Percentiles rank a stretch among this genome's conserved stretches.
Evolutionary conservation across 2,329 filamentous ascomycete genomes (phyloP).

Genomic region (Aspergillus sergii): DNA sequence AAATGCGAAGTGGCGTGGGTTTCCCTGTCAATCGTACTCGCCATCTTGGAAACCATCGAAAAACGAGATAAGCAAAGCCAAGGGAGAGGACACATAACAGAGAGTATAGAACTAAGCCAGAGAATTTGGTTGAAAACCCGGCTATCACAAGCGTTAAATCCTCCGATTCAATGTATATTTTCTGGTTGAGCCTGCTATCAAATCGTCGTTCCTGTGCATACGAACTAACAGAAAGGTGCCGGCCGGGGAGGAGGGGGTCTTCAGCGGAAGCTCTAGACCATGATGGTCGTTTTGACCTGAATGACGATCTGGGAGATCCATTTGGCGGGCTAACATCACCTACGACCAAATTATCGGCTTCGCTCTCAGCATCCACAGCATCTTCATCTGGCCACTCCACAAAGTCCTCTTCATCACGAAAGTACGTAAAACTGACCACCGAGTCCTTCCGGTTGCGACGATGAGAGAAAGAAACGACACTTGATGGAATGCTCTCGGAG

Average conservation of each 20-base stretch:
- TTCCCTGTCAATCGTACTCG: constrained; percentile 75
- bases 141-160: constrained; percentile 93
- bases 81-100: constrained; percentile 70
- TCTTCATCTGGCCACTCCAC: constrained; percentile 55
- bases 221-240: constrained; percentile 67
- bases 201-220: constrained; percentile 63
- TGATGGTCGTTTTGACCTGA: constrained; percentile 37
- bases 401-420: constrained; percentile 70
- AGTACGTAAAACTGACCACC: constrained; percentile 85
- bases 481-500: constrained; percentile 93
- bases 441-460: constrained; percentile 80
- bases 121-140: constrained; percentile 77
- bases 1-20: constrained; percentile 69
- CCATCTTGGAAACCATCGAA: constrained; percentile 90
- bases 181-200: constrained; percentile 74
- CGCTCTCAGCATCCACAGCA: constrained; percentile 46
- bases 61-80: constrained; percentile 79
- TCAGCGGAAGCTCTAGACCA: constrained; percentile 51
- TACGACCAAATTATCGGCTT: constrained; percentile 46
- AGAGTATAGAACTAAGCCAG: constrained; percentile 71
- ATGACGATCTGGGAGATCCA: constrained; percentile 36
- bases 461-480: constrained; percentile 87
- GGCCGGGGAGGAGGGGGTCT: constrained; percentile 68
- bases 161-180: constrained; percentile 89
- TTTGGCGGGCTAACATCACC: constrained; percentile 43